A percentile compares a stretch with the other conserved stretches of the same genome.
Evolutionary conservation across 805 yeast species (phyloP).

Genomic region (Priceomyces haplophilus): DNA sequence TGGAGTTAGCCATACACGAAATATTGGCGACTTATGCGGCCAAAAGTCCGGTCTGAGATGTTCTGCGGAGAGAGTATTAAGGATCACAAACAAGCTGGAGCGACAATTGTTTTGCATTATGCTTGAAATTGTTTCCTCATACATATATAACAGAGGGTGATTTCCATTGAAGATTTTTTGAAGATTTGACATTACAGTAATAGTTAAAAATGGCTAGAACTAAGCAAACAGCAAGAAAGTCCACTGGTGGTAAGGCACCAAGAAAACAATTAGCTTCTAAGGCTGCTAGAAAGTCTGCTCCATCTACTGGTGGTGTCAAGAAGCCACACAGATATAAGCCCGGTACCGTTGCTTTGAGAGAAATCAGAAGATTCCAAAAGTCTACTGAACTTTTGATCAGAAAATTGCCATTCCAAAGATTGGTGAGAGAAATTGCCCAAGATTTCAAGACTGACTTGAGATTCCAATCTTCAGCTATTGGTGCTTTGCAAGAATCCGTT

Average conservation of each 20-base stretch:
- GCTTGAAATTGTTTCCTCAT: neutral
- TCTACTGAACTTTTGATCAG: conserved; percentile 46
- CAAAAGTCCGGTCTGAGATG: neutral
- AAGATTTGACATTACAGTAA: neutral
- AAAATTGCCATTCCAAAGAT: conserved; percentile 48
- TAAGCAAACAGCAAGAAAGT: conserved; percentile 47
- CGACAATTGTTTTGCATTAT: neutral
- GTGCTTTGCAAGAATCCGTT: conserved; percentile 47
- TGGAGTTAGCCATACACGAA: neutral
- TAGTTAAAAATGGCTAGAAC: conserved; percentile 40
- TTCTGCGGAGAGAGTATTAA: neutral
- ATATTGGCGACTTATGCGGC: neutral
- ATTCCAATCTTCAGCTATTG: conserved; percentile 47
- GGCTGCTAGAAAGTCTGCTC: conserved; percentile 49
- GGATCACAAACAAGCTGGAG: neutral
- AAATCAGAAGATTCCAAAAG: conserved; percentile 47
- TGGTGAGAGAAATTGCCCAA: conserved; percentile 47
- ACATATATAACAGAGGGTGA: conserved; percentile 1
- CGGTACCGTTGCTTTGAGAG: conserved; percentile 50
- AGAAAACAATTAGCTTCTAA: conserved; percentile 49
- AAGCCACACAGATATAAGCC: conserved; percentile 51
- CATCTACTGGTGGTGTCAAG: conserved; percentile 47
- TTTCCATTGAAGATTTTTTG: neutral
- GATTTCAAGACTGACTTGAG: conserved; percentile 47
- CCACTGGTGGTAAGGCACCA: conserved; percentile 50